Evolutionary conservation across 306 rosid species (phyloP).

Genomic region (Canavalia gladiata): DNA sequence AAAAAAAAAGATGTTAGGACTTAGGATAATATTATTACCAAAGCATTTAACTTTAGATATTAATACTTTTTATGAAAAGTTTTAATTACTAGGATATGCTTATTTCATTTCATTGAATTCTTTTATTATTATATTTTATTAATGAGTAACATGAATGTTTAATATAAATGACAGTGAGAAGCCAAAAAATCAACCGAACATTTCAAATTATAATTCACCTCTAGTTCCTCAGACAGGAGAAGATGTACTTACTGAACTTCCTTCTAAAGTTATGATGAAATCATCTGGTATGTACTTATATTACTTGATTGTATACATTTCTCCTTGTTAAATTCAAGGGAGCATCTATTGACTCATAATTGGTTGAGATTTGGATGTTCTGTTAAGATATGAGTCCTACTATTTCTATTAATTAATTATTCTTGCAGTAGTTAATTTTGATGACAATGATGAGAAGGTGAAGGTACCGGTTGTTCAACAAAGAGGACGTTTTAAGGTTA

Average conservation of each 20-base stretch:
- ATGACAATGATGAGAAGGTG: conserved; percentile 81
- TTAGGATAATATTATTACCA: too few relatives aligned
- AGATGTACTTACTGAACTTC: conserved; percentile 67
- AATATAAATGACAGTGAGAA: conserved; percentile 67
- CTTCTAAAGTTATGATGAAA: conserved; percentile 62
- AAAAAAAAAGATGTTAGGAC: too few relatives aligned
- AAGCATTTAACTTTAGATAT: too few relatives aligned
- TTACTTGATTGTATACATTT: background rate
- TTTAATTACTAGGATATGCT: background rate
- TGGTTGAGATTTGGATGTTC: too few relatives aligned
- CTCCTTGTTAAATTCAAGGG: background rate
- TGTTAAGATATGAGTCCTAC: background rate
- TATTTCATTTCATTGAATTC: conserved; percentile 18
- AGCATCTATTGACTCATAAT: too few relatives aligned
- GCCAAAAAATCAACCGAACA: conserved; percentile 51
- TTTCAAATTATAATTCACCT: conserved; percentile 54
- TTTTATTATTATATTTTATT: background rate
- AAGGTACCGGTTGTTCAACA: conserved; percentile 94
- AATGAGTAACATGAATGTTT: conserved; percentile 44
- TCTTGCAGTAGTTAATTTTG: conserved; percentile 59
- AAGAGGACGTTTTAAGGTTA: conserved; percentile 96
- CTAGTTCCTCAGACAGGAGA: conserved; percentile 56
- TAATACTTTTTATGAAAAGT: too few relatives aligned
- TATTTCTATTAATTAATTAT: conserved; percentile 34
- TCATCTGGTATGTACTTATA: conserved; percentile 62